Evolutionary conservation across 208 protist genomes (phyloP).

Genomic region (Angomonas desouzai): DNA sequence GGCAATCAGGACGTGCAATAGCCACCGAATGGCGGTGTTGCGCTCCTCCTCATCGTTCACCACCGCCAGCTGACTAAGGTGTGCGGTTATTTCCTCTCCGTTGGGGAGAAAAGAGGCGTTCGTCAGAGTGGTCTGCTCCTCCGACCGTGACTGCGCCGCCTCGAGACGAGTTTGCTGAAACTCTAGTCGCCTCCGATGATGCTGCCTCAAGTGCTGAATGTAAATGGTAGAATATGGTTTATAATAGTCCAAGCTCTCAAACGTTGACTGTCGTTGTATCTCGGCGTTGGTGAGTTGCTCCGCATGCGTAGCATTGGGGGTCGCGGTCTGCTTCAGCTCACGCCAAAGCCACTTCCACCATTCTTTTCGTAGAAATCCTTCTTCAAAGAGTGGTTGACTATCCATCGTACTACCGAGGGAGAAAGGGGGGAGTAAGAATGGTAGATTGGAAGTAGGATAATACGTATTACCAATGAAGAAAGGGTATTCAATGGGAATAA

Average conservation of each 20-base stretch:
- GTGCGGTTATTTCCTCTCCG: neutral
- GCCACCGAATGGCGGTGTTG: slow-evolving; percentile 67
- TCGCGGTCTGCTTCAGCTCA: slow-evolving; percentile 54
- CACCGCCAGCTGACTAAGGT: slow-evolving; percentile 12
- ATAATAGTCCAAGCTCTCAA: slow-evolving; percentile 85
- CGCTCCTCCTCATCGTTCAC: slow-evolving; percentile 48
- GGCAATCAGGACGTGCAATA: slow-evolving; percentile 81
- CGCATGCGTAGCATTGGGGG: slow-evolving; percentile 47
- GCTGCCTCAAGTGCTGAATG: slow-evolving; percentile 60
- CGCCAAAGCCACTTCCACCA: slow-evolving; percentile 22
- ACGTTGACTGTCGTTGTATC: slow-evolving; percentile 55
- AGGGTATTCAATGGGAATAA: slow-evolving; percentile 1
- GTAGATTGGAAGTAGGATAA: slow-evolving; percentile 5
- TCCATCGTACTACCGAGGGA: neutral
- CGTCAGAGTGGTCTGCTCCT: neutral
- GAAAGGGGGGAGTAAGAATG: slow-evolving; percentile 8
- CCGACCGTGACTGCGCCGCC: neutral
- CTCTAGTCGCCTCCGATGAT: slow-evolving; percentile 14
- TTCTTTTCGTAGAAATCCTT: slow-evolving; percentile 2
- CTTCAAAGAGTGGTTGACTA: neutral
- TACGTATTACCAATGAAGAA: neutral
- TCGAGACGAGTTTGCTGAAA: slow-evolving; percentile 11
- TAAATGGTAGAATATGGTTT: slow-evolving; percentile 82
- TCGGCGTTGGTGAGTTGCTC: slow-evolving; percentile 41
- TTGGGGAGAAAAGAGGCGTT: neutral